These are phyloP conservation scores for Baorangia bicolor DNA, from an alignment of 768 basidiomycete genomes.

Conservation along the genomic window DNA sequence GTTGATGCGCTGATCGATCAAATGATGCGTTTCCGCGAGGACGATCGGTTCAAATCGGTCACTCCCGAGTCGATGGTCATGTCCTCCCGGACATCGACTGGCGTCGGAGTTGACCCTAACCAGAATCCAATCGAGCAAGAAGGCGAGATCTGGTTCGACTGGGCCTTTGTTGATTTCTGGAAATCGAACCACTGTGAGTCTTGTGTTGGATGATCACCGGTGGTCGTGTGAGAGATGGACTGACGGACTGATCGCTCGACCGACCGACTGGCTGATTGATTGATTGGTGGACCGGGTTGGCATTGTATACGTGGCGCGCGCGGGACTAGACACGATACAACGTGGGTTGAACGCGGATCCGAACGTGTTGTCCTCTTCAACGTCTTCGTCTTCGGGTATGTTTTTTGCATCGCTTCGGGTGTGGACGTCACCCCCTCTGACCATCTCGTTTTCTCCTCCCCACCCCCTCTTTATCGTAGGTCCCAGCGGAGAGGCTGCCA, in stretches of 20 bases:
- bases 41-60: constrained; percentile 88
- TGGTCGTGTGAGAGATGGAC: neutral
- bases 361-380: constrained; percentile 54
- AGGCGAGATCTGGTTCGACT: constrained; percentile 96
- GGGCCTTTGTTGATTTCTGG: constrained; percentile 98
- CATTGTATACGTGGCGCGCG: neutral
- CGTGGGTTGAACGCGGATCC: constrained; percentile 71
- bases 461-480: constrained; percentile 34
- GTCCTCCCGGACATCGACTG: constrained; percentile 38
- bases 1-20: constrained; percentile 86
- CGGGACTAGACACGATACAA: constrained; percentile 64
- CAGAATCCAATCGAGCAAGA: constrained; percentile 46
- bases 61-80: constrained; percentile 82
- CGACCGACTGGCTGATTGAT: neutral
- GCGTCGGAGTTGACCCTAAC: neutral
- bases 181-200: constrained; percentile 93
- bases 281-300: neutral
- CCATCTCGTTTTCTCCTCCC: neutral
- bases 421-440: neutral
- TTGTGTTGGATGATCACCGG: neutral
- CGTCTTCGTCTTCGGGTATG: constrained; percentile 53
- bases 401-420: neutral
- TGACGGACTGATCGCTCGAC: neutral
- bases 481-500: constrained; percentile 71
- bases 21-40: constrained; percentile 85